phyloP scores from a whole-genome alignment of 441 rosid species.

The Flueggea neowawraea region DNA sequence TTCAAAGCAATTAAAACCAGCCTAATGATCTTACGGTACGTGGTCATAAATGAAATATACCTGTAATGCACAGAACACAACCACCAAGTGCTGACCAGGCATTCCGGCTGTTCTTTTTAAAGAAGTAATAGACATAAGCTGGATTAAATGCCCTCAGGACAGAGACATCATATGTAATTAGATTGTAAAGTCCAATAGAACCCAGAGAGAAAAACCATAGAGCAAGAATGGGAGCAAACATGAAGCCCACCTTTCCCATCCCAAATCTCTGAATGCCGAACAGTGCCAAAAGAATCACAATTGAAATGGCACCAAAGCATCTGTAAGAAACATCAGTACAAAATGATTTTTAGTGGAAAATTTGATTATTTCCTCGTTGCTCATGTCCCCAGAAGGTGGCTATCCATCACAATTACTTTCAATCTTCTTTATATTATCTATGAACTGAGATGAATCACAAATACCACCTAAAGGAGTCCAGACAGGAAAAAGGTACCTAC shows the following conservation, averaged over 20 bases:
- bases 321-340: constrained; percentile 34
- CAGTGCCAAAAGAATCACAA: constrained; percentile 58
- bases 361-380: neutral
- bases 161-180: constrained; percentile 53
- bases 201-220: constrained; percentile 93
- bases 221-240: constrained; percentile 86
- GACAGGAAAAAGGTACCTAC: constrained; percentile 42
- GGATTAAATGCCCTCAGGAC: constrained; percentile 90
- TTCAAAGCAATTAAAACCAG: no score
- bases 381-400: neutral
- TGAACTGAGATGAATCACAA: neutral
- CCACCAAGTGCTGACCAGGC: constrained; percentile 99
- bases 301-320: constrained; percentile 66
- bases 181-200: constrained; percentile 75
- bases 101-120: constrained; percentile 64
- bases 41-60: constrained; percentile 20
- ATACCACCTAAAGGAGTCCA: neutral
- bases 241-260: constrained; percentile 83
- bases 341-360: constrained; percentile 1
- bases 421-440: constrained; percentile 2
- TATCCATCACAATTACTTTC: neutral
- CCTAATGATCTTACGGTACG: no score
- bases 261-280: constrained; percentile 93
- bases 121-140: constrained; percentile 68
- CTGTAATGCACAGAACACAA: constrained; percentile 93